Evolutionary conservation across 768 basidiomycete genomes (phyloP).

Genomic region (Tubosaeta sp.): DNA sequence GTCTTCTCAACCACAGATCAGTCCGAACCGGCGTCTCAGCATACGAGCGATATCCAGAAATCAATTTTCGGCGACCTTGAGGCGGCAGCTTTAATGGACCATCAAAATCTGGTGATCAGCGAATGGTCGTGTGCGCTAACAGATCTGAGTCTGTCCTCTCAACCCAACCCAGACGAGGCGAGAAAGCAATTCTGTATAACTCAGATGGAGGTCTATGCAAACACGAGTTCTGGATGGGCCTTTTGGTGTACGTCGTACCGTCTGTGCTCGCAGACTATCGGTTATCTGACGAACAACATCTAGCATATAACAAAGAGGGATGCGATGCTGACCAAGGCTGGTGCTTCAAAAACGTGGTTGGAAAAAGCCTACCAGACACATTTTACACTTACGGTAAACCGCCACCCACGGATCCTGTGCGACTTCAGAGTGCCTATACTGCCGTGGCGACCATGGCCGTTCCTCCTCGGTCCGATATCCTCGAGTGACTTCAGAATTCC

Average conservation of each 20-base stretch:
- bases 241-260: slow-evolving; percentile 56
- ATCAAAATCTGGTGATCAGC: slow-evolving; percentile 43
- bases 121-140: slow-evolving; percentile 53
- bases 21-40: slow-evolving; percentile 39
- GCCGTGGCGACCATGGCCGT: slow-evolving; percentile 12
- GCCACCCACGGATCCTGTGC: slow-evolving; percentile 16
- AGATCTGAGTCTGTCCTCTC: slow-evolving; percentile 44
- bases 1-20: slow-evolving; percentile 57
- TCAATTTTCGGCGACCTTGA: slow-evolving; percentile 10
- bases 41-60: slow-evolving; percentile 36
- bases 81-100: slow-evolving; percentile 28
- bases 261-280: not conserved
- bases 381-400: slow-evolving; percentile 51
- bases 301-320: slow-evolving; percentile 59
- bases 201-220: slow-evolving; percentile 56
- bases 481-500: slow-evolving; percentile 3
- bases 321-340: slow-evolving; percentile 58
- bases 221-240: slow-evolving; percentile 55
- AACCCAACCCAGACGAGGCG: slow-evolving; percentile 41
- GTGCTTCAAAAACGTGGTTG: slow-evolving; percentile 65
- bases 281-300: not conserved
- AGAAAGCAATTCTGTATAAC: slow-evolving; percentile 50
- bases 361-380: slow-evolving; percentile 48
- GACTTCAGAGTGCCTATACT: slow-evolving; percentile 19
- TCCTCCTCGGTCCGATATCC: slow-evolving; percentile 11